Base-by-base conservation (phyloP, 495 filamentous ascomycete genomes). In the Bathelium albidoporum region DNA sequence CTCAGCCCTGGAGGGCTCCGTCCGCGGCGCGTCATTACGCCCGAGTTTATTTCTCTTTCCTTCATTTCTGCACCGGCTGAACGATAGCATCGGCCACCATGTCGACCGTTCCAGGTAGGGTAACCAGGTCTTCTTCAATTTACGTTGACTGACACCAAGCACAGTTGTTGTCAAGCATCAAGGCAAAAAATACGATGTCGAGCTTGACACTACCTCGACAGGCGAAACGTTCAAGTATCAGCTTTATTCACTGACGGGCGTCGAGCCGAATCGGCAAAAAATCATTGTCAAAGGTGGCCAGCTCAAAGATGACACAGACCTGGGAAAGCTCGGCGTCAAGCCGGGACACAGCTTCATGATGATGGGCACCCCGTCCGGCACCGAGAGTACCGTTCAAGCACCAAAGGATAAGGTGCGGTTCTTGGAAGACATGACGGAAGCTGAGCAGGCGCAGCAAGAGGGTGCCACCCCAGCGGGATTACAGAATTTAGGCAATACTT, bases 361-460 rank as follows among this genome's bases (percentile, higher is more conserved):
- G 89, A 89, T 98, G 86, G 94, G 95, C 18, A 95, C 90, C 1
- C 89, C 94, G 1, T 84, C 87, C 16, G 83, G 76, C 32, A 82
- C 82, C 44, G 81, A 77, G 10, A 76, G 76, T 26, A 75, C 71
- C 32, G 78, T 96, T 58, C 82, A 82, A 62, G 81, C 85, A 28
- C 95, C 95, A 9, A 90, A 87, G 67, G 89, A 96, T 73, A 80
- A 81, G 64, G 81, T 91, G 70, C 91, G 87, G 74, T 98, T 98
- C 69, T 73, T 95, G 67, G 94, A 98, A 73, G 94, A 98, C 72
- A 96, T 98, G 94, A 95, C 91, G 3, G 94, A 94, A 71, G 92
- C 92, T 26, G 92, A 98, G 72, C 84, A 85, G 32, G 95, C 94
- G 26, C 86, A 83, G 71, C 81, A 85, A 66, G 87, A 85, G 58